A percentile compares a stretch with the other conserved stretches of the same genome.
Conservation (phyloP, 148 eudicot species). For the Silene latifolia region DNA sequence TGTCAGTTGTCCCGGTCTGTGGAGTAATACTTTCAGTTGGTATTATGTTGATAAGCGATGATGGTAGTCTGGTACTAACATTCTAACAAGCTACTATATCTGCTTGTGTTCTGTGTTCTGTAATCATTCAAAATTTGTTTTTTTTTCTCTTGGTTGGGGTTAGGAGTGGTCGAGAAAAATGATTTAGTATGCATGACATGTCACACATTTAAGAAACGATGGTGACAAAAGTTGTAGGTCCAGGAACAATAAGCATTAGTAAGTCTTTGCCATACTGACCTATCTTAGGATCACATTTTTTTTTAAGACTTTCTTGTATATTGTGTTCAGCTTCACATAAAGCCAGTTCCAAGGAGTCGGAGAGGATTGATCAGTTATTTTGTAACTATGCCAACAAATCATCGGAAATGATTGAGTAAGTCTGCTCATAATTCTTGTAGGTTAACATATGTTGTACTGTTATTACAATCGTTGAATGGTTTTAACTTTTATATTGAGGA, state of each 20-base stretch:
- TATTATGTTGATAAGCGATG: background rate
- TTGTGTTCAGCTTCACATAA: conserved; percentile 57
- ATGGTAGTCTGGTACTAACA: background rate
- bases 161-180: background rate
- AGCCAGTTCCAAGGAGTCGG: conserved; percentile 75
- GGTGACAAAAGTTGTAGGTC: background rate
- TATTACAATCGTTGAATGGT: background rate
- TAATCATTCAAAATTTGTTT: background rate
- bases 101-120: background rate
- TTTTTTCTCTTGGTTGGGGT: background rate
- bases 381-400: conserved; percentile 59
- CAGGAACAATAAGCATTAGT: background rate
- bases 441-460: background rate
- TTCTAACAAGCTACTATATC: background rate
- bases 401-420: conserved; percentile 82
- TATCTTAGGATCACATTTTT: background rate
- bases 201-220: background rate
- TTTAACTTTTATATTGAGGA: background rate
- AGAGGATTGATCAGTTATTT: conserved; percentile 74
- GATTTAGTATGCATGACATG: conserved; percentile 4
- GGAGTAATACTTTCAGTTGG: background rate
- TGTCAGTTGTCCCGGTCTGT: no score
- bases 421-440: conserved; percentile 8
- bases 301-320: background rate
- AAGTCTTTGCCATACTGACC: background rate